Evolutionary conservation across 2,329 filamentous ascomycete species (phyloP), one percentile per base, ranked within the genome.

Genomic region (Fusarium globosum): DNA sequence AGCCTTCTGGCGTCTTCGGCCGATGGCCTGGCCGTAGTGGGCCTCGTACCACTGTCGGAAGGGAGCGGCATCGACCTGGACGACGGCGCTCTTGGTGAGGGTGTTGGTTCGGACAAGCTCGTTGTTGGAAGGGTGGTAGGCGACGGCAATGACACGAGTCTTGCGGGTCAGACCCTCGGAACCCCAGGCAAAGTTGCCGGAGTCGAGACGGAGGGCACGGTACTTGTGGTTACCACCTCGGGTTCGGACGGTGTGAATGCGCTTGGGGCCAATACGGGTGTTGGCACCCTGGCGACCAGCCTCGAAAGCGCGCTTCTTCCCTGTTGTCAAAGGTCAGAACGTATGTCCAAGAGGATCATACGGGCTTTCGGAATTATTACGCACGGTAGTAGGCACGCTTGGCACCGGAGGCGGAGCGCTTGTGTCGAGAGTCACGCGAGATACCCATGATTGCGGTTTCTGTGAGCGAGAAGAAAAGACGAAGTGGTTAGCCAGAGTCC

Each of bases 1-100:
- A 87, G 97, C 95, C 86, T 92, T 90, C 90, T 97, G 95, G 88
- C 95, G 94, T 88, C 93, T 93, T 82, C 95, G 94, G 85, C 96
- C 96, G 76, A 99, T 85, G 81, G 89, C 81, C 87, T 94, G 90
- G 84, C 96, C 96, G 91, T 99, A 99, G 93, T 99, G 96, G 80
- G 96, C 94, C 92, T 99, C 96, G 89, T 97, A 99, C 96, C 96
- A 99, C 89, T 98, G 96, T 86, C 96, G 91, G 94, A 99, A 99
- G 80, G 96, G 96, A 76, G 96, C 94, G 82, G 97, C 96, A 87
- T 99, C 96, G 88, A 99, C 89, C 91, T 99, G 96, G 86, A 99
- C 94, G 83, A 99, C 94, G 88, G 96, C 96, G 84, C 94, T 94
- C 89, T 95, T 97, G 91, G 96, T 99, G 86, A 99, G 91, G 89